Percentiles rank a stretch among this genome's conserved stretches.
phyloP scores from a whole-genome alignment of 2,329 filamentous ascomycete genomes.

The Fusarium setosum region DNA sequence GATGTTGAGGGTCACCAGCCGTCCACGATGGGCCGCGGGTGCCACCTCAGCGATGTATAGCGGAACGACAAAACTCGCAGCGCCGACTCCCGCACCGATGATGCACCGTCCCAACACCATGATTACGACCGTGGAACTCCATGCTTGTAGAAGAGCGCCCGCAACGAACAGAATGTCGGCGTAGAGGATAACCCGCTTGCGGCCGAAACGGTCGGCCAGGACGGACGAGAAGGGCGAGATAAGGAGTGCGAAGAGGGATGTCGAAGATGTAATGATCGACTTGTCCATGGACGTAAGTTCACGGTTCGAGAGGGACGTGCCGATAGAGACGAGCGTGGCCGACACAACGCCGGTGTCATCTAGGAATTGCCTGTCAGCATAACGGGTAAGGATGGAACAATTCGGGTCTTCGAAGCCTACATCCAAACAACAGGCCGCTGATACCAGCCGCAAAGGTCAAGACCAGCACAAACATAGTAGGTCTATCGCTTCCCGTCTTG shows the following conservation, averaged over 20 bases:
- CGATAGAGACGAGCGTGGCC: constrained; percentile 73
- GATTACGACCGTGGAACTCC: constrained; percentile 63
- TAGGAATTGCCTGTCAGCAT: constrained; percentile 43
- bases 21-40: constrained; percentile 79
- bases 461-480: constrained; percentile 67
- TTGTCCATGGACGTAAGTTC: constrained; percentile 72
- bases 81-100: constrained; percentile 79
- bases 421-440: constrained; percentile 76
- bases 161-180: constrained; percentile 75
- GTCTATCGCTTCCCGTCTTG: constrained; percentile 45
- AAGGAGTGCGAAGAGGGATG: constrained; percentile 73
- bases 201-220: constrained; percentile 71
- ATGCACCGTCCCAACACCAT: constrained; percentile 78
- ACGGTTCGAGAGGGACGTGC: constrained; percentile 66
- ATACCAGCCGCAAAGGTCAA: constrained; percentile 74
- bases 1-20: constrained; percentile 83
- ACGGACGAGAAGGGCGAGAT: constrained; percentile 72
- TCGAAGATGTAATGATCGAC: constrained; percentile 77
- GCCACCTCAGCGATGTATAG: constrained; percentile 90
- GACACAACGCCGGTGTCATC: constrained; percentile 78
- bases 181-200: constrained; percentile 70
- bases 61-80: constrained; percentile 84
- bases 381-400: too few species aligned
- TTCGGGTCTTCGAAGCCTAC: constrained; percentile 53
- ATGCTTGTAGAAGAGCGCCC: constrained; percentile 75